Evolutionary conservation across 257 asterid species (phyloP).

Genomic region (Solanum tarapatanum): DNA sequence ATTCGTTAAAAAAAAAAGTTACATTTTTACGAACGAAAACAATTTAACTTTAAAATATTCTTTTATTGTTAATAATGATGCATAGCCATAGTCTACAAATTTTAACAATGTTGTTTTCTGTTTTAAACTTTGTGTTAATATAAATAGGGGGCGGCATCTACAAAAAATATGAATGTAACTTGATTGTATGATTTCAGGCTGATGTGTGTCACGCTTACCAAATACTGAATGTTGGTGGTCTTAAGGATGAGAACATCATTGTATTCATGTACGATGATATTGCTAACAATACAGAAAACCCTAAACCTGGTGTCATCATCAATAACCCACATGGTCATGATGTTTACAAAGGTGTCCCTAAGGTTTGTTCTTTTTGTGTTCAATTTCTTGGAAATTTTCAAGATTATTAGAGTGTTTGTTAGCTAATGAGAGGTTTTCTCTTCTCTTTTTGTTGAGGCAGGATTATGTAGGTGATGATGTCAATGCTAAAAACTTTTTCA

Average conservation of each 20-base stretch:
- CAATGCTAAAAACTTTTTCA: constrained; percentile 49
- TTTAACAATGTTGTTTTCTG: too few species aligned
- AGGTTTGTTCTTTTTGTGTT: constrained; percentile 32
- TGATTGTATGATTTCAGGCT: constrained; percentile 32
- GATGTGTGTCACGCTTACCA: constrained; percentile 94
- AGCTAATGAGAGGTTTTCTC: not conserved
- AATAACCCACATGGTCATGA: constrained; percentile 74
- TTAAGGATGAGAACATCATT: constrained; percentile 76
- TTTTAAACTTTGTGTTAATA: too few species aligned
- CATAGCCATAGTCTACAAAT: not conserved
- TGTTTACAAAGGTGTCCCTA: constrained; percentile 88
- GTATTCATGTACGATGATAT: constrained; percentile 92
- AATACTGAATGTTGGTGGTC: constrained; percentile 67
- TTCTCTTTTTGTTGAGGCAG: constrained; percentile 24
- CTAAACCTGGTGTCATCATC: constrained; percentile 79
- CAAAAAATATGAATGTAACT: too few species aligned
- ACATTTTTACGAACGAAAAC: too few species aligned
- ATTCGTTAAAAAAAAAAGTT: too few species aligned
- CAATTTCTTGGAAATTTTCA: not conserved
- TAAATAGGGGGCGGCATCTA: too few species aligned
- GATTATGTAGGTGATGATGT: constrained; percentile 75
- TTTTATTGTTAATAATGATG: not conserved
- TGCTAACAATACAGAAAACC: constrained; percentile 63
- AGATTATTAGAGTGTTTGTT: not conserved
- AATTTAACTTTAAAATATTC: too few species aligned